Base-by-base conservation (phyloP, 2,329 filamentous ascomycete species). In the Pseudocercospora crystallina region DNA sequence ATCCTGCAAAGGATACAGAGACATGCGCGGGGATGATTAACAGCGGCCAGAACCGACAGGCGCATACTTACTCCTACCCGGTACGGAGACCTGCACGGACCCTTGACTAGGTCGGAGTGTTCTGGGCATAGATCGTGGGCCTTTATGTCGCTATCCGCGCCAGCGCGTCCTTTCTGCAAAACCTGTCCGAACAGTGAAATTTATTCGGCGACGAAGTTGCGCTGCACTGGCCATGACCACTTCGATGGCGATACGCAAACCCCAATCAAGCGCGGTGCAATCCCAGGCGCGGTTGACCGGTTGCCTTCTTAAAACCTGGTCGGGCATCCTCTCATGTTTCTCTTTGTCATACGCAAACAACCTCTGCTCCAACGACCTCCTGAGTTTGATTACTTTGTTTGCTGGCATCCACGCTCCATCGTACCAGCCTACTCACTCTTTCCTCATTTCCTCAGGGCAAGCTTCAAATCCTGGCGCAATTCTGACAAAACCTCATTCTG, bases 331-430 rank as follows among this genome's bases (percentile, higher is more conserved):
- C 47, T 42, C 20, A 32, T 34, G 45, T 35, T 54, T 47, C 43
- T 35, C 38, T 48, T 47, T 58, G 55, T 52, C 43, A 20, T 29
- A 57, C 55, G 52, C 55, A 58, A 58, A 56, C 55, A 56, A 48
- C 34, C 15, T 43, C 36, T 35, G 33, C 30, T 33, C 45, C 30
- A 42, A 44, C 17, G 33, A 17, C 37, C 46, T 42, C 47, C 40
- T 42, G 39, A 36, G 36, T 44, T 43, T 33, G 35, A 50, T 43
- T 40, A 38, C 44, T 43, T 40, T 57, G 57, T 59, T 59, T 59
- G 57, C 57, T 59, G 12, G 29, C 40, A 36, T 26, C 31, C 43
- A 42, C 40, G 29, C 29, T 42, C 14, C 36, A 33, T 20, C 38
- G 31, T 42, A 34, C 26, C 40, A 14, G 20, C 20, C 20, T 26